These are phyloP conservation scores for Candida ficus DNA, from an alignment of 805 yeast species.

Conservation along the genomic window DNA sequence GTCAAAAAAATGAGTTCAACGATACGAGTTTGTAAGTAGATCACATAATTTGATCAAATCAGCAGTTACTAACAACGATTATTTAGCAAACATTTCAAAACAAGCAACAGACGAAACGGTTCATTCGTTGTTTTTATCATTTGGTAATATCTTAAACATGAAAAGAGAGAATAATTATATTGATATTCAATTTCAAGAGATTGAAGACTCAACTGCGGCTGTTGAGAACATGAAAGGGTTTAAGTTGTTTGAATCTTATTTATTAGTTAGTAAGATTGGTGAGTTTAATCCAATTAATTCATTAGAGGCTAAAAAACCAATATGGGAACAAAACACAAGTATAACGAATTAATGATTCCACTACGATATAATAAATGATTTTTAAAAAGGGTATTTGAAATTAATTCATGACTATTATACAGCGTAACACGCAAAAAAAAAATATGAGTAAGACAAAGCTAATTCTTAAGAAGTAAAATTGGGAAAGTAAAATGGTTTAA, in stretches of 20 bases:
- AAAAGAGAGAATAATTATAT: conserved; percentile 5
- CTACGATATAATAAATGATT: too few species aligned
- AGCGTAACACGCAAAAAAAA: not conserved
- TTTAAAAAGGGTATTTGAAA: not conserved
- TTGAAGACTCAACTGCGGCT: conserved; percentile 20
- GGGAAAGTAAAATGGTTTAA: not conserved
- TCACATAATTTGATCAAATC: too few species aligned
- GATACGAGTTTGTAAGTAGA: conserved; percentile 7
- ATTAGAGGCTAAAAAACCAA: conserved; percentile 9
- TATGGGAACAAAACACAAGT: conserved; percentile 17
- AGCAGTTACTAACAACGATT: not conserved
- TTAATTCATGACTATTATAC: not conserved
- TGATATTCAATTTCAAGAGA: conserved; percentile 23
- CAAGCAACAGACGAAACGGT: conserved; percentile 9
- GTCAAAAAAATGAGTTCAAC: conserved; percentile 10
- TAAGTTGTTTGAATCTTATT: conserved; percentile 12
- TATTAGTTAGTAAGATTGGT: conserved; percentile 16
- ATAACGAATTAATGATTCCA: not conserved
- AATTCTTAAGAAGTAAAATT: too few species aligned
- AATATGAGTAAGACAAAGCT: not conserved
- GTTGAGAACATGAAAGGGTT: conserved; percentile 23
- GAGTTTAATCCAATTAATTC: conserved; percentile 8
- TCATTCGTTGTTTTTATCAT: conserved; percentile 16
- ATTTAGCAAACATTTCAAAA: conserved; percentile 17
- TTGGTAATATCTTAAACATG: conserved; percentile 19